Evolutionary conservation across 495 filamentous ascomycete genomes (phyloP), one percentile per base, ranked within the genome.

Genomic region (Evansstolkia leycettana): DNA sequence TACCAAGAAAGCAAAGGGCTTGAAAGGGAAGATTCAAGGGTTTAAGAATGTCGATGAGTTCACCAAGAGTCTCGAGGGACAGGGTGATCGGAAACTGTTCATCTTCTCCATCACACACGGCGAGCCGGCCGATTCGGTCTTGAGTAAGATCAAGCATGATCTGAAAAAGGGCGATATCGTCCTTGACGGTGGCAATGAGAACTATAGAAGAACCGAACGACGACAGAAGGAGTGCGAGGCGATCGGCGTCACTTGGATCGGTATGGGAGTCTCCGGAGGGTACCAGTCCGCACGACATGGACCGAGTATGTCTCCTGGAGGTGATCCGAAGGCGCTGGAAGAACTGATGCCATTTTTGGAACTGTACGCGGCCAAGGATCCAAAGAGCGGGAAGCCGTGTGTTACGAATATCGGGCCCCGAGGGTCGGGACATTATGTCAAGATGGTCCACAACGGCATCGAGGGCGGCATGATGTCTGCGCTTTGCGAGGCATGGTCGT

Each of bases 371-470:
- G 78, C 75, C 10, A 80, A 75, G 46, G 75, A 75, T 40, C 47
- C 50, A 11, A 60, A 59, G 42, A 53, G 66, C 1, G 73, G 75
- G 3, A 67, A 55, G 2, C 69, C 76, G 0, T 85, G 80, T 50
- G 78, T 82, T 3, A 72, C 56, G 8, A 62, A 62, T 8, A 60
- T 77, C 43, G 79, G 80, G 0, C 70, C 69, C 3, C 74, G 71
- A 1, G 78, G 81, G 2, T 65, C 70, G 1, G 80, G 79, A 1
- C 75, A 85, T 51, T 84, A 76, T 45, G 76, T 83, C 23, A 85
- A 86, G 53, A 84, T 84, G 77, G 68, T 82, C 0, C 80, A 85
- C 46, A 83, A 84, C 46, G 78, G 78, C 3, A 82, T 84, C 31
- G 78, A 86, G 51, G 76, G 82, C 32, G 78, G 76, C 12, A 80